Evolutionary conservation across 805 yeast genomes (phyloP), one percentile per base, ranked within the genome.

Genomic region (Candida railenensis): DNA sequence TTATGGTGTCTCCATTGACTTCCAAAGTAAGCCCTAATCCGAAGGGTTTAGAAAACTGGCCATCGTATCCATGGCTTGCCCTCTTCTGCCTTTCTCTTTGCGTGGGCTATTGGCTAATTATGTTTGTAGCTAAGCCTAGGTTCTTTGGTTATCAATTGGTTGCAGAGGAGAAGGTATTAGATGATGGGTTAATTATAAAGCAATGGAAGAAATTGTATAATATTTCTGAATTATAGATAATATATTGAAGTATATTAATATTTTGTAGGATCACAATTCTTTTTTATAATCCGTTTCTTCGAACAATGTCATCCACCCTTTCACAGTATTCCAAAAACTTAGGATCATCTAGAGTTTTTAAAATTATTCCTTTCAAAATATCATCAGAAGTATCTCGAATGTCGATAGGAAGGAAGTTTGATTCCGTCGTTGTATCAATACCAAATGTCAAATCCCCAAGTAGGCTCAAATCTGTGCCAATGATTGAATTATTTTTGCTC

Each of bases 131-230:
- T 0, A 54, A 76, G 19, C 88, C 89, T 1, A 53, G 62, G 49
- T 8, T 71, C 0, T 71, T 76, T 4, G 63, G 66, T 0, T 85
- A 85, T 53, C 61, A 61, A 3, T 57, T 85, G 22, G 63, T 66
- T 4, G 69, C 71, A 8, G 73, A 66, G 42, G 71, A 69, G 2
- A 54, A 63, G 3, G 62, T 57, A 19, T 64, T 80, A 43, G 70
- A 73, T 2, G 90, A 85, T 60, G 90, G 90, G 0, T 61, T 84
- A 43, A 67, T 67, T 3, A 69, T 83, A 1, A 82, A 80, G 50
- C 61, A 65, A 51, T 85, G 90, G 90, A 65, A 61, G 11, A 80
- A 76, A 46, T 55, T 60, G 21, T 41, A 48, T 38, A 41, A 39
- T 3, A 25, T 28, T 42, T 39, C 28, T 25, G 30, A 25, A 7